Evolutionary conservation across 352 stramenopile genomes (phyloP), one percentile per base, ranked within the genome.

Genomic region (Phytopythium kandeliae): DNA sequence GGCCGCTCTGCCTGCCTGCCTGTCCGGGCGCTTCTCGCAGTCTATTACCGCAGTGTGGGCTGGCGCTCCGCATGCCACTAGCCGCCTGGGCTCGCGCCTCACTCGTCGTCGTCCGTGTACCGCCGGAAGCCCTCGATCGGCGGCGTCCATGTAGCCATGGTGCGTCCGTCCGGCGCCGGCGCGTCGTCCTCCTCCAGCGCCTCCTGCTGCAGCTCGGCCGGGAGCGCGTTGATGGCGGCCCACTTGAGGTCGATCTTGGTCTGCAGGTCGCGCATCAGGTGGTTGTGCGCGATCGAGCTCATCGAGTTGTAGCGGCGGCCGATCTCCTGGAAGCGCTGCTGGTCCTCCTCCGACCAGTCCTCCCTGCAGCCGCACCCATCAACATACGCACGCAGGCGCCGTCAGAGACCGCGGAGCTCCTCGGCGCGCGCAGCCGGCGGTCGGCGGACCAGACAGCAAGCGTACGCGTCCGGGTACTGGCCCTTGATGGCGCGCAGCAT

Each of bases 241-340:
- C 85, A 94, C 67, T 95, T 95, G 37, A 96, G 70, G 64, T 95
- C 85, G 60, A 96, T 94, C 75, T 96, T 96, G 55, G 74, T 94
- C 66, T 93, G 86, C 62, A 96, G 45, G 68, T 95, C 83, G 48
- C 80, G 77, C 82, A 92, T 92, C 33, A 86, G 61, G 69, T 92
- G 74, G 71, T 95, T 95, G 78, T 95, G 85, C 69, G 73, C 71
- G 46, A 92, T 87, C 47, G 65, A 71, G 48, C 60, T 89, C 80
- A 90, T 86, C 17, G 41, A 41, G 65, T 95, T 95, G 69, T 82
- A 95, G 50, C 72, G 77, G 49, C 71, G 83, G 25, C 78, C 86
- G 38, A 95, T 88, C 57, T 89, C 82, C 54, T 85, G 71, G 63
- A 88, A 78, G 36, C 74, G 70, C 63, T 77, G 60, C 62, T 85